Percentiles rank a stretch among this genome's conserved stretches.
phyloP scores from a whole-genome alignment of 2,329 filamentous ascomycete genomes.

The Colletotrichum musicola region DNA sequence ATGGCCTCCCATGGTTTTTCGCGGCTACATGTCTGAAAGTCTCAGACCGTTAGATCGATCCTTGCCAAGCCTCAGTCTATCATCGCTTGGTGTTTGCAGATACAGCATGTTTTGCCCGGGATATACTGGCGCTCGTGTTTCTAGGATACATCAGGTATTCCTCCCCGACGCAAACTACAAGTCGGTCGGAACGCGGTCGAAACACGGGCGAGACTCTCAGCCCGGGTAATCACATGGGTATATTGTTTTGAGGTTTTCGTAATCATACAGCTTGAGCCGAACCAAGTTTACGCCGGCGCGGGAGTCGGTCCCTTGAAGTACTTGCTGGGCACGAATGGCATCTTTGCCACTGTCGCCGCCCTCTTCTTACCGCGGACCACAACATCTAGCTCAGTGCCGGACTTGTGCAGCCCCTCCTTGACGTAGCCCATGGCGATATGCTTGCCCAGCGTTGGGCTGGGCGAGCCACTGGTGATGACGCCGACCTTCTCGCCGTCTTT shows the following conservation, averaged over 20 bases:
- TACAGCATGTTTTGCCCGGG: background rate
- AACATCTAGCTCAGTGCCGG: slow-evolving; percentile 83
- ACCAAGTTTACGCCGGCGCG: slow-evolving; percentile 24
- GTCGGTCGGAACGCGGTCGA: background rate
- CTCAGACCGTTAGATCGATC: background rate
- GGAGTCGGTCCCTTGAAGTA: slow-evolving; percentile 70
- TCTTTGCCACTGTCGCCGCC: slow-evolving; percentile 82
- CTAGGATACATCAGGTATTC: background rate
- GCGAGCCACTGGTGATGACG: slow-evolving; percentile 87
- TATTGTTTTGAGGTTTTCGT: slow-evolving; percentile 35
- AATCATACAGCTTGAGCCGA: slow-evolving; percentile 16
- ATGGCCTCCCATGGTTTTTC: slow-evolving; percentile 59
- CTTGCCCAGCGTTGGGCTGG: slow-evolving; percentile 85
- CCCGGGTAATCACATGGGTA: slow-evolving; percentile 19
- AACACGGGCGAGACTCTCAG: background rate
- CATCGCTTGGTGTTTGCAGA: slow-evolving; percentile 9
- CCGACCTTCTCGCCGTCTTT: slow-evolving; percentile 77
- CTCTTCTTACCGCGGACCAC: slow-evolving; percentile 82
- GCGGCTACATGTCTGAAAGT: slow-evolving; percentile 52
- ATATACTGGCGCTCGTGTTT: background rate
- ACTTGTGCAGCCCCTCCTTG: slow-evolving; percentile 83
- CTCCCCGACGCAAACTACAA: background rate
- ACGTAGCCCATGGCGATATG: slow-evolving; percentile 98
- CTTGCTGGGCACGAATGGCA: slow-evolving; percentile 88
- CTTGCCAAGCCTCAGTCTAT: slow-evolving; percentile 7